Evolutionary conservation across 2,329 filamentous ascomycete genomes (phyloP).

Genomic region (Claviceps monticola): DNA sequence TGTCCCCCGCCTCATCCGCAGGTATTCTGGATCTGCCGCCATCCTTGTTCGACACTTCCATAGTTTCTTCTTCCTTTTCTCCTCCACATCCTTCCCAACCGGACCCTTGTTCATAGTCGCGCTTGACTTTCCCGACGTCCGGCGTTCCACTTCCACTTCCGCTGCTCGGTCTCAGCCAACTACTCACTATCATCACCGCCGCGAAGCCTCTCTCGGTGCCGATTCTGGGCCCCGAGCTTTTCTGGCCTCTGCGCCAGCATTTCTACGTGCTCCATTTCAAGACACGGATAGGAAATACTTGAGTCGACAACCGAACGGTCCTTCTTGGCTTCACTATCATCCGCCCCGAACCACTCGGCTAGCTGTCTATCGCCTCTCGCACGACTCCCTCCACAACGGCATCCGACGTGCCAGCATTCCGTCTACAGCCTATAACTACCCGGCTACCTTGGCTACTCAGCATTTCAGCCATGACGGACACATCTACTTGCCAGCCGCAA

Average conservation of each 20-base stretch:
- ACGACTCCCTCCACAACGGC: background rate
- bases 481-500: slow-evolving; percentile 11
- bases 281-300: background rate
- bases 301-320: background rate
- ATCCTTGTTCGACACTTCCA: background rate
- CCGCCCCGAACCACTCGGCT: background rate
- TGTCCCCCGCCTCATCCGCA: background rate
- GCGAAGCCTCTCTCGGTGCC: background rate
- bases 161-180: background rate
- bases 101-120: background rate
- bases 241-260: background rate
- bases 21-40: background rate
- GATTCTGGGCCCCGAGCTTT: background rate
- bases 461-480: slow-evolving; percentile 14
- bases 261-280: background rate
- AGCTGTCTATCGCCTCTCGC: background rate
- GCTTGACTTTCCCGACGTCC: background rate
- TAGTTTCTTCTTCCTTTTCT: background rate
- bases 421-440: slow-evolving; percentile 2
- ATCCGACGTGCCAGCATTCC: slow-evolving; percentile 2
- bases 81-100: background rate
- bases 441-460: slow-evolving; percentile 8
- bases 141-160: background rate
- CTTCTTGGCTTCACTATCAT: background rate
- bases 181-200: background rate